A percentile compares a stretch with the other conserved stretches of the same genome.
phyloP scores from a whole-genome alignment of 176 grass and related monocot genomes.

The Raddia guianensis region DNA sequence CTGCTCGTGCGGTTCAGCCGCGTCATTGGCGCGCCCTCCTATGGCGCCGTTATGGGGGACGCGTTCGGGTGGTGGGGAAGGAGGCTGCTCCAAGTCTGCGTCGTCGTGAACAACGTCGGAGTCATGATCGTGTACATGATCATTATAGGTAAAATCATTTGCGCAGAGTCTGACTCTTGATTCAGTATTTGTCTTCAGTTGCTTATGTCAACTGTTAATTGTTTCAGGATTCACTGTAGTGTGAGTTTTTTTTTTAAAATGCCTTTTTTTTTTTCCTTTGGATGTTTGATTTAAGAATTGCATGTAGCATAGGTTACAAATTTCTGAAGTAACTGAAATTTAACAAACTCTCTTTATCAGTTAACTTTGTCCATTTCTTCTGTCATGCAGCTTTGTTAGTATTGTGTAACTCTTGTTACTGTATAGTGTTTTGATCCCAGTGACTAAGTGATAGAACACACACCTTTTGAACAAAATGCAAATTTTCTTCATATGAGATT shows the following conservation, averaged over 20 bases:
- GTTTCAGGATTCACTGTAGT: not conserved
- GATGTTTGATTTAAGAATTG: not conserved
- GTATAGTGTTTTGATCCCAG: not conserved
- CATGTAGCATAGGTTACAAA: not conserved
- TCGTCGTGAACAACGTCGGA: conserved; percentile 82
- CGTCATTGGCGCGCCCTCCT: conserved; percentile 62
- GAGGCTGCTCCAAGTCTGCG: conserved; percentile 80
- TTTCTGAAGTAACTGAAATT: conserved; percentile 21
- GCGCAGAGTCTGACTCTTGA: not conserved
- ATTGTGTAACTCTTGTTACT: not conserved
- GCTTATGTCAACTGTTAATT: not conserved
- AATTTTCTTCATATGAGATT: not conserved
- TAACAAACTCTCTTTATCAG: not conserved
- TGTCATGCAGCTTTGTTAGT: not conserved
- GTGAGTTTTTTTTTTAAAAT: not conserved
- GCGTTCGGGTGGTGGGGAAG: conserved; percentile 67
- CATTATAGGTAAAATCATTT: conserved; percentile 71
- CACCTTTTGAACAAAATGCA: not conserved
- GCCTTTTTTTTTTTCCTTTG: no score
- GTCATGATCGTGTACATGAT: conserved; percentile 99
- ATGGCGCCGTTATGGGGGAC: conserved; percentile 75
- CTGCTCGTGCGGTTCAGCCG: conserved; percentile 80
- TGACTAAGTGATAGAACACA: not conserved
- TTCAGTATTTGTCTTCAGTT: not conserved
- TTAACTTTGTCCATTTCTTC: not conserved